phyloP scores from a whole-genome alignment of 495 filamentous ascomycete genomes.

The Xylaria grammica region DNA sequence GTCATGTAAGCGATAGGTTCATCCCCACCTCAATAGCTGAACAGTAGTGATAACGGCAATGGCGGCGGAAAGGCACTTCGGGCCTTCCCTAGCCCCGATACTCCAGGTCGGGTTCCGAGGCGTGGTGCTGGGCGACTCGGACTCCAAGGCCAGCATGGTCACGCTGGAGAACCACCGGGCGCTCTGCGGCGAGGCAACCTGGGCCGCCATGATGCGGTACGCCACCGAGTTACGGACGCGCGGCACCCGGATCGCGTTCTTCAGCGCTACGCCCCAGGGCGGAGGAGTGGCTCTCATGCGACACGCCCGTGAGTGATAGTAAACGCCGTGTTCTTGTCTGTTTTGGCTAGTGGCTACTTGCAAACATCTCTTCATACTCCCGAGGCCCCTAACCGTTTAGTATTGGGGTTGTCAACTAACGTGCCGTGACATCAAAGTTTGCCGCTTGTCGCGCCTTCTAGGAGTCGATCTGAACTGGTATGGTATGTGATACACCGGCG shows the following conservation, averaged over 20 bases:
- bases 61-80: conserved; percentile 64
- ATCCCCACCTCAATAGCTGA: background rate
- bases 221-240: conserved; percentile 67
- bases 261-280: conserved; percentile 84
- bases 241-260: conserved; percentile 79
- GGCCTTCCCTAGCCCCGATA: conserved; percentile 74
- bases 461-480: conserved; percentile 80
- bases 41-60: conserved; percentile 11
- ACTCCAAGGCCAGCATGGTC: conserved; percentile 64
- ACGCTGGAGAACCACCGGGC: conserved; percentile 66
- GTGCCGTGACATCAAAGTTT: conserved; percentile 50
- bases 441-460: conserved; percentile 71
- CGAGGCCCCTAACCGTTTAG: no score
- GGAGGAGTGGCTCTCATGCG: conserved; percentile 90
- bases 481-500: conserved; percentile 54
- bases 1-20: conserved; percentile 23
- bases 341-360: no score
- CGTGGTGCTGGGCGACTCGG: conserved; percentile 76
- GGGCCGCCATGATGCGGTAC: conserved; percentile 72
- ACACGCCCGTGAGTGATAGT: conserved; percentile 56
- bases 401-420: no score
- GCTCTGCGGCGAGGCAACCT: conserved; percentile 67
- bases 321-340: background rate
- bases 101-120: conserved; percentile 76
- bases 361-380: no score